Evolutionary conservation across 768 basidiomycete genomes (phyloP), one percentile per base, ranked within the genome.

Genomic region (Daedaleopsis sinensis): DNA sequence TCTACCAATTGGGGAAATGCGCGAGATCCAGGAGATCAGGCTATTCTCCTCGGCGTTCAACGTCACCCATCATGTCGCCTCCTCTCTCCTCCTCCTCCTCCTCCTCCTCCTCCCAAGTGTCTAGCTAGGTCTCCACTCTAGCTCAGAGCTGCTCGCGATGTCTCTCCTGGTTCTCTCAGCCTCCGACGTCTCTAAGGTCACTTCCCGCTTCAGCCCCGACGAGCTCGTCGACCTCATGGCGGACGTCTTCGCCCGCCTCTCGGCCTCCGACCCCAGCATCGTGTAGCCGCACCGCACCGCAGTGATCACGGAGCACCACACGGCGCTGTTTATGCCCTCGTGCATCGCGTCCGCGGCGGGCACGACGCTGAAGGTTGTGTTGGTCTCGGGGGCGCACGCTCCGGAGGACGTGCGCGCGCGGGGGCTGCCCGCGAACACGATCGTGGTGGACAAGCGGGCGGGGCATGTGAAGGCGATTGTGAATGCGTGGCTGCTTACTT

Each of bases 311-410:
- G 67, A 72, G 9, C 77, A 80, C 46, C 85, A 93, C 65, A 87
- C 80, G 1, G 78, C 82, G 0, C 77, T 97, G 2, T 90, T 94
- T 73, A 96, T 96, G 94, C 93, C 94, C 2, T 84, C 91, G 8
- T 82, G 88, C 24, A 77, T 89, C 11, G 70, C 75, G 8, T 42
- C 39, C 3, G 39, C 18, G 27, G 27, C 7, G 27, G 86, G 86
- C 1, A 89, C 89, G 1, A 76, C 89, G 3, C 78, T 93, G 61
- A 96, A 97, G 73, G 82, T 93, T n/a, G 94, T 93, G 3, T 89
- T 86, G 32, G 80, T 94, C 1, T 93, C 94, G 0, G 76, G 73
- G 3, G 65, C 64, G 1, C 56, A 72, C 1, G 77, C 68, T 2
- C 80, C 80, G 48, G 68, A 64, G 10, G 67, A 19, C 71, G 60